Evolutionary conservation across 768 basidiomycete species (phyloP).

Genomic region (Russula virescens): DNA sequence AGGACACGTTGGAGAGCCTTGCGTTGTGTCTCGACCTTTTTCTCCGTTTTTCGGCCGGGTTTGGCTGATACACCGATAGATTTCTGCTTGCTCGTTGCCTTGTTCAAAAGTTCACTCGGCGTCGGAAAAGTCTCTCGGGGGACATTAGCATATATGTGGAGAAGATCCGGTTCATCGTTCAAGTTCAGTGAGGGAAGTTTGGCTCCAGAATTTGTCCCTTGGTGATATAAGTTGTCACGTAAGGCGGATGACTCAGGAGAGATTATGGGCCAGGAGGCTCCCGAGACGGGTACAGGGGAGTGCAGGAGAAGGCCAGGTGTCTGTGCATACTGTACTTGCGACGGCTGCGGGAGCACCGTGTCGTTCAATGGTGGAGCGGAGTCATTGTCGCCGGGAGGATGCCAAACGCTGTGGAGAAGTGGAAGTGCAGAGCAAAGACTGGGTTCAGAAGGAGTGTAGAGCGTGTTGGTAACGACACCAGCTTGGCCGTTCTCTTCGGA

Average conservation of each 20-base stretch:
- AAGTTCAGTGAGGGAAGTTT: not conserved
- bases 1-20: slow-evolving; percentile 54
- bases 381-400: not conserved
- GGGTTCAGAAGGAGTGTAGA: slow-evolving; percentile 9
- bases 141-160: slow-evolving; percentile 24
- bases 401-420: slow-evolving; percentile 13
- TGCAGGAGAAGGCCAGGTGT: slow-evolving; percentile 14
- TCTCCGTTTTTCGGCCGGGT: slow-evolving; percentile 12
- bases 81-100: slow-evolving; percentile 30
- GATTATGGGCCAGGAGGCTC: slow-evolving; percentile 17
- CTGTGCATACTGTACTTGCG: slow-evolving; percentile 10
- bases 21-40: slow-evolving; percentile 41
- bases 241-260: slow-evolving; percentile 9
- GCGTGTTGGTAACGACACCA: not conserved
- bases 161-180: slow-evolving; percentile 16
- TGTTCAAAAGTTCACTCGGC: slow-evolving; percentile 54
- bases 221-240: not conserved
- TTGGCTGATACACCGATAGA: slow-evolving; percentile 5
- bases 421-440: slow-evolving; percentile 11
- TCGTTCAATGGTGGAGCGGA: not conserved
- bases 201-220: not conserved
- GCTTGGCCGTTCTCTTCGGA: slow-evolving; percentile 6
- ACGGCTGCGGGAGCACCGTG: not conserved
- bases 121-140: slow-evolving; percentile 46
- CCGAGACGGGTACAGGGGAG: slow-evolving; percentile 23